Base-by-base conservation (phyloP, 495 filamentous ascomycete genomes). In the Venustampulla echinocandica region DNA sequence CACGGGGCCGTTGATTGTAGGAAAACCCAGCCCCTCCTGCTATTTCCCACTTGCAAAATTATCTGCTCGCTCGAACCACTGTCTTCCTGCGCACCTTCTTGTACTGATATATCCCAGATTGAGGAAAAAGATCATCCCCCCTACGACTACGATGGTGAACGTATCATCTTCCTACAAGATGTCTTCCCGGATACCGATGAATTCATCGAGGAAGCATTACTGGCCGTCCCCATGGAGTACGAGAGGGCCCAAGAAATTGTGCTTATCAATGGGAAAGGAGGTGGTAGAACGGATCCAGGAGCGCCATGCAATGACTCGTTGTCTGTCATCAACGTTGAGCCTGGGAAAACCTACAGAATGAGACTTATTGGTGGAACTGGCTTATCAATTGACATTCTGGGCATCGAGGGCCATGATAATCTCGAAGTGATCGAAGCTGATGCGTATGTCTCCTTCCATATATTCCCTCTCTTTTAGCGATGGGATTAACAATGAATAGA, bases 341-440 rank as follows among this genome's bases (percentile, higher is more conserved):
- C 76, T 0, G 69, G 64, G 23, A 78, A 71, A 54, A 74, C 73
- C 1, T 82, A 82, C 47, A 69, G 74, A 9, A 58, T 80, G 42
- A 66, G 77, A 33, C 69, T 74, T 55, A 70, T 81, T 40, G 73
- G 76, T 0, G 66, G 55, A 4, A 73, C 70, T 1, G 71, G 74
- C 2, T 60, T 81, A 18, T 73, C 73, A 0, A 68, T 74, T 44
- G 49, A 73, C 2, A 61, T 61, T 0, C 55, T 75, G 36, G 76
- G 58, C 1, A 62, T 80, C 35, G 73, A 79, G 42, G 67, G 57
- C 22, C 77, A 81, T 52, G 35, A 62, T 17, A 56, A 68, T 17
- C 41, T 74, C 3, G 67, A 60, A 1, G 66, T 82, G 37, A 69
- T 82, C 40, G 70, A 73, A 37, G 74, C 69, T 1, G 79, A 82